A percentile compares a stretch with the other conserved stretches of the same genome.
phyloP scores from a whole-genome alignment of 2,329 filamentous ascomycete species.

The Rhytidhysteron rufulum region DNA sequence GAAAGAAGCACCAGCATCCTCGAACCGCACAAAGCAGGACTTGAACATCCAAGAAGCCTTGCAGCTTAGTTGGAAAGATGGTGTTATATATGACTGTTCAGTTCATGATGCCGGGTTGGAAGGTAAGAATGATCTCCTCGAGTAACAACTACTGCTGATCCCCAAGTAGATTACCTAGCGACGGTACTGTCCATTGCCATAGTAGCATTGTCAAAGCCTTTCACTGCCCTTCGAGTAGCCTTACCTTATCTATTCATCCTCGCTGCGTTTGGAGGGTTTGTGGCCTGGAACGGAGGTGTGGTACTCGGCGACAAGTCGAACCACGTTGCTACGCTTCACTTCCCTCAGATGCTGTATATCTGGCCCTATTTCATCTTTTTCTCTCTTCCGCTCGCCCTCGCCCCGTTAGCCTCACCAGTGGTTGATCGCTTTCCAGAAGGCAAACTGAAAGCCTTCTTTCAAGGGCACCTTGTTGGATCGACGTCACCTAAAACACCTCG shows the following conservation, averaged over 20 bases:
- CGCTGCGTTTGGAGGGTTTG: slow-evolving; percentile 66
- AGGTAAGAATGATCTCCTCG: slow-evolving; percentile 13
- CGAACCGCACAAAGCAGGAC: not conserved
- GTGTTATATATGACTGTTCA: slow-evolving; percentile 18
- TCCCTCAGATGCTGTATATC: slow-evolving; percentile 91
- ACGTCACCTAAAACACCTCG: slow-evolving; percentile 9
- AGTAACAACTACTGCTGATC: slow-evolving; percentile 5
- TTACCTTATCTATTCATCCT: slow-evolving; percentile 61
- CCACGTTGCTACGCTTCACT: slow-evolving; percentile 82
- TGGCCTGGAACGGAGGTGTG: slow-evolving; percentile 84
- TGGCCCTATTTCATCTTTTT: slow-evolving; percentile 91
- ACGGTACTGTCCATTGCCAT: slow-evolving; percentile 59
- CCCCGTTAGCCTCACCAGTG: slow-evolving; percentile 46
- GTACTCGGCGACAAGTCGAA: slow-evolving; percentile 94
- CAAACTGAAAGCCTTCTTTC: slow-evolving; percentile 7
- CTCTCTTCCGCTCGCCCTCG: slow-evolving; percentile 71
- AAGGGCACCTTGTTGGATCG: slow-evolving; percentile 9
- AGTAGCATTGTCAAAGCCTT: slow-evolving; percentile 47
- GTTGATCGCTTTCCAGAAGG: slow-evolving; percentile 16
- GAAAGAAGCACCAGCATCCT: slow-evolving; percentile 3
- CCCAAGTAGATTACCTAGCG: slow-evolving; percentile 19
- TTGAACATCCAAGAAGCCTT: slow-evolving; percentile 3
- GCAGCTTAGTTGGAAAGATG: slow-evolving; percentile 19
- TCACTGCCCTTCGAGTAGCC: slow-evolving; percentile 36
- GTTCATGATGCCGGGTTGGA: slow-evolving; percentile 18